A percentile compares a stretch with the other conserved stretches of the same genome.
Evolutionary conservation across 1,139 yeast genomes (phyloP).

Genomic region (Pichia sp.): DNA sequence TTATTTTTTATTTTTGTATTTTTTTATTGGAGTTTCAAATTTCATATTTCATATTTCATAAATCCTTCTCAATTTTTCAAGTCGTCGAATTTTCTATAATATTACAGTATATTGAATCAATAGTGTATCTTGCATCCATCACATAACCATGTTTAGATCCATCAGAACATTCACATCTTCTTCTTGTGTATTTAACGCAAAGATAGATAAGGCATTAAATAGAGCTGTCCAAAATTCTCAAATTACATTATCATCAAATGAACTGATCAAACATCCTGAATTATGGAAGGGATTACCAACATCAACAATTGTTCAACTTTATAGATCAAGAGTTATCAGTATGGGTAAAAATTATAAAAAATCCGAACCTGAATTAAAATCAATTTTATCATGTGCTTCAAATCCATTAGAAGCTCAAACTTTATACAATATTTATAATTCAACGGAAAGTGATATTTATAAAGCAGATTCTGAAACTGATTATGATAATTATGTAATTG

Average conservation of each 20-base stretch:
- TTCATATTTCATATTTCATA: neutral
- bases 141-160: neutral
- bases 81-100: neutral
- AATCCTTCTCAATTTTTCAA: neutral
- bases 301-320: conserved; percentile 53
- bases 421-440: conserved; percentile 30
- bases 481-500: conserved; percentile 29
- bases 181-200: neutral
- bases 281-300: conserved; percentile 66
- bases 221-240: conserved; percentile 10
- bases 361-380: conserved; percentile 40
- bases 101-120: too few species aligned
- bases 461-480: conserved; percentile 30
- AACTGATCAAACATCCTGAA: conserved; percentile 41
- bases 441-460: conserved; percentile 31
- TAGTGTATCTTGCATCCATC: neutral
- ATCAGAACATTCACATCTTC: neutral
- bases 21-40: neutral
- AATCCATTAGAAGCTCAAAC: conserved; percentile 23
- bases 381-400: conserved; percentile 35
- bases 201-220: conserved; percentile 5
- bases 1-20: neutral
- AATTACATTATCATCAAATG: conserved; percentile 18
- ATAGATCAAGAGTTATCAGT: conserved; percentile 47
- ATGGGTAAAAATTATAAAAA: conserved; percentile 56